These are phyloP conservation scores for Paraphaeosphaeria sporulosa DNA, from an alignment of 2,329 filamentous ascomycete genomes.

Conservation along the genomic window DNA sequence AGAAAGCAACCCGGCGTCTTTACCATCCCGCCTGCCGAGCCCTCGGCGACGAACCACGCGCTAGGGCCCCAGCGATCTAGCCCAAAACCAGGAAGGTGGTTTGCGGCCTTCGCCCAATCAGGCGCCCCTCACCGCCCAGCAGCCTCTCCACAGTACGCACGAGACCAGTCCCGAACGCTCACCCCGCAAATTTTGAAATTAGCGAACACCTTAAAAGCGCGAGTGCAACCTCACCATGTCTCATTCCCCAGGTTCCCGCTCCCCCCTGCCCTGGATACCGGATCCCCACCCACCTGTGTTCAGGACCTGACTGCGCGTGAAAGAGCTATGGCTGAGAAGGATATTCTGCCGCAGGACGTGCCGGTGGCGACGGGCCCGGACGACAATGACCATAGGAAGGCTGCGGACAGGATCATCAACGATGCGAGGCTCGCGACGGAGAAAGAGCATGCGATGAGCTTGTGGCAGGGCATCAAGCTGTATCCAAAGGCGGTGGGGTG, in stretches of 20 bases:
- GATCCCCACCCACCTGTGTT: not conserved
- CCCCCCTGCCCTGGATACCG: conserved; percentile 22
- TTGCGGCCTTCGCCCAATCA: conserved; percentile 21
- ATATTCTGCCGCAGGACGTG: conserved; percentile 28
- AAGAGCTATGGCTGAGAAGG: conserved; percentile 34
- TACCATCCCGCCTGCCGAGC: conserved; percentile 7
- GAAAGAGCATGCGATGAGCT: conserved; percentile 59
- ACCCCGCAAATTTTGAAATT: conserved; percentile 33
- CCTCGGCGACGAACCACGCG: not conserved
- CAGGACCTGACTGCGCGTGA: conserved; percentile 13
- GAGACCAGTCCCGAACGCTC: conserved; percentile 26
- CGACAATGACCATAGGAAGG: conserved; percentile 33
- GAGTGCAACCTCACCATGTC: conserved; percentile 22
- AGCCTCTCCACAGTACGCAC: conserved; percentile 27
- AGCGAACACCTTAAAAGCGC: conserved; percentile 23
- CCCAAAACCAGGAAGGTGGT: conserved; percentile 23
- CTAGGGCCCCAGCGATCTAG: conserved; percentile 1
- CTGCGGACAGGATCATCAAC: conserved; percentile 44
- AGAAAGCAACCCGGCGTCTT: conserved; percentile 1
- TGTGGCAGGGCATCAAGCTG: conserved; percentile 77
- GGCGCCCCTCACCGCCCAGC: conserved; percentile 11
- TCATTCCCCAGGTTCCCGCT: conserved; percentile 7
- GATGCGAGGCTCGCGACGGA: conserved; percentile 56
- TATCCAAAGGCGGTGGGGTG: conserved; percentile 89
- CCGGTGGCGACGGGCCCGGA: conserved; percentile 25